Conservation (phyloP, 192 early-diverging fungal species). For the Mortierella alpina region DNA sequence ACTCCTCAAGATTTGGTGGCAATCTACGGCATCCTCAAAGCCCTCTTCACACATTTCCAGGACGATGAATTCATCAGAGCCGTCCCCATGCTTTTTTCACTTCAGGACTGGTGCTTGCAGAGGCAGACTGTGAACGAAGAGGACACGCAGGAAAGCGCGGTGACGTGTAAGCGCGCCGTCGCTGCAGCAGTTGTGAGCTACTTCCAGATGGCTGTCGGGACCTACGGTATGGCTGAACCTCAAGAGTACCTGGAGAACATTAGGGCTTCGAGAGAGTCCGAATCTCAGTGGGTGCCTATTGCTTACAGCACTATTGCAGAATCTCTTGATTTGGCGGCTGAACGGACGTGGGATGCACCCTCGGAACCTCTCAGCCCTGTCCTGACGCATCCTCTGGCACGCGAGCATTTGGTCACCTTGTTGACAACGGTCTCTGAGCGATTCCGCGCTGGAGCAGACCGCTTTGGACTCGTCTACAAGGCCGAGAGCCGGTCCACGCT, state of each 20-base stretch:
- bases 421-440: conserved; percentile 48
- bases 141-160: conserved; percentile 1
- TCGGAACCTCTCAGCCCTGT: conserved; percentile 37
- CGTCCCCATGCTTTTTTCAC: conserved; percentile 42
- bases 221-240: conserved; percentile 36
- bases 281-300: conserved; percentile 41
- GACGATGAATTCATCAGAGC: conserved; percentile 50
- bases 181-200: conserved; percentile 37
- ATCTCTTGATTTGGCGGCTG: conserved; percentile 12
- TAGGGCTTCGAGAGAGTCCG: conserved; percentile 30
- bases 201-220: conserved; percentile 37
- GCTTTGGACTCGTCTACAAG: conserved; percentile 31
- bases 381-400: conserved; percentile 43
- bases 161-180: conserved; percentile 34
- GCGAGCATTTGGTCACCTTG: conserved; percentile 42
- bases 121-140: neutral
- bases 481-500: conserved; percentile 22
- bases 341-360: conserved; percentile 17
- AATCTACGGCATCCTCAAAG: conserved; percentile 40
- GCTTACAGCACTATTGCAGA: conserved; percentile 21
- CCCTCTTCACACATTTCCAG: conserved; percentile 38
- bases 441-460: conserved; percentile 43
- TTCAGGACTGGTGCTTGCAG: conserved; percentile 45
- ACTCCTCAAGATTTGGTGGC: conserved; percentile 33
- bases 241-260: conserved; percentile 49